Evolutionary conservation across 768 basidiomycete genomes (phyloP).

Genomic region (Gloeopeniophorella convolvens): DNA sequence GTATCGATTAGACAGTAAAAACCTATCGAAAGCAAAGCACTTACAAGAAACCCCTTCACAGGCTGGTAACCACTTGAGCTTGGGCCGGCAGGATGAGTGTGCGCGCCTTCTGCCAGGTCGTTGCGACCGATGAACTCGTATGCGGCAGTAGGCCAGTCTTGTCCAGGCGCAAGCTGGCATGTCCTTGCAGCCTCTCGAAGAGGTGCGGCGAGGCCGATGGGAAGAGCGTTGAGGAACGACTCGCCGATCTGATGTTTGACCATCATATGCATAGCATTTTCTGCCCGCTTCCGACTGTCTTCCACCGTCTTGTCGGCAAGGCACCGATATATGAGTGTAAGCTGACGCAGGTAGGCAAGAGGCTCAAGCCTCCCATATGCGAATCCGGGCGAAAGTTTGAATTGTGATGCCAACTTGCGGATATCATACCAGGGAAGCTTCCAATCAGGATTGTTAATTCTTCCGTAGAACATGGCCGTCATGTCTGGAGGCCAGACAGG

Average conservation of each 20-base stretch:
- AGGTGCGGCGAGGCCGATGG: conserved; percentile 69
- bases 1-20: conserved; percentile 14
- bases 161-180: conserved; percentile 72
- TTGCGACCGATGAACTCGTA: conserved; percentile 67
- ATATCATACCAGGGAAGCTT: conserved; percentile 40
- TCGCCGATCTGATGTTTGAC: conserved; percentile 41
- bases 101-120: conserved; percentile 65
- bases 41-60: conserved; percentile 52
- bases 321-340: conserved; percentile 51
- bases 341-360: conserved; percentile 42
- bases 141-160: conserved; percentile 62
- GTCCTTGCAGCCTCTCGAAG: conserved; percentile 79
- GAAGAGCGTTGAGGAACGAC: conserved; percentile 48
- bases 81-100: conserved; percentile 38
- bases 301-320: conserved; percentile 48
- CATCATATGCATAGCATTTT: conserved; percentile 53
- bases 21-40: conserved; percentile 21
- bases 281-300: conserved; percentile 57
- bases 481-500: conserved; percentile 77
- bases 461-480: conserved; percentile 53
- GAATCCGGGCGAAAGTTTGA: conserved; percentile 45
- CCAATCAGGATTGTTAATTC: conserved; percentile 61
- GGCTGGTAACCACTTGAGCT: conserved; percentile 50
- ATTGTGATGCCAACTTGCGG: conserved; percentile 39
- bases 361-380: conserved; percentile 61